These are phyloP conservation scores for Xerocomus amazonicus DNA, from an alignment of 1,284 basidiomycete species.

Conservation along the genomic window DNA sequence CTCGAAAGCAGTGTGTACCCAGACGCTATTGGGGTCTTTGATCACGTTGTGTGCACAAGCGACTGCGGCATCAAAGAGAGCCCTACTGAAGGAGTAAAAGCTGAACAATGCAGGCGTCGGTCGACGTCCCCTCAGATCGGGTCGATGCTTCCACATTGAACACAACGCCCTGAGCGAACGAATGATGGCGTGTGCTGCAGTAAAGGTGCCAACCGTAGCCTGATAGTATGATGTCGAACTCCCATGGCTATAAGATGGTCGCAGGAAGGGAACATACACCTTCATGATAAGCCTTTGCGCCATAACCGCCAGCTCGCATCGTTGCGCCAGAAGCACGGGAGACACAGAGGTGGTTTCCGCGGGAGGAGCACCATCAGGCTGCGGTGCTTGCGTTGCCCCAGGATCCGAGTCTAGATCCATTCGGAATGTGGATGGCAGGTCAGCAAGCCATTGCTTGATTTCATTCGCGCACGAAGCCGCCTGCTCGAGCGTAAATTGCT, in stretches of 20 bases:
- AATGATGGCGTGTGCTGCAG: constrained; percentile 59
- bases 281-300: constrained; percentile 60
- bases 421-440: constrained; percentile 45
- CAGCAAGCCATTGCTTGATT: constrained; percentile 49
- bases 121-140: constrained; percentile 22
- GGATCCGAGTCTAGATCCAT: constrained; percentile 35
- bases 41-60: constrained; percentile 58
- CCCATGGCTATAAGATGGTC: constrained; percentile 26
- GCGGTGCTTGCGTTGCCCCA: constrained; percentile 11
- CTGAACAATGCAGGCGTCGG: constrained; percentile 45
- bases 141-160: constrained; percentile 36
- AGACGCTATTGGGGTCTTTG: constrained; percentile 46
- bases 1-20: constrained; percentile 46
- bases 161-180: constrained; percentile 45
- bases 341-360: constrained; percentile 23
- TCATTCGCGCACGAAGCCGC: constrained; percentile 55
- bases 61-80: constrained; percentile 60
- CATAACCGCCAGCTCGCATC: constrained; percentile 56
- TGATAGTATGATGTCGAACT: constrained; percentile 37
- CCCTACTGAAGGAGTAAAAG: constrained; percentile 57
- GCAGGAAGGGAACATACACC: constrained; percentile 64
- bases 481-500: constrained; percentile 50
- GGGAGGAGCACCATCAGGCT: constrained; percentile 6
- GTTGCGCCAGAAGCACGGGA: constrained; percentile 42
- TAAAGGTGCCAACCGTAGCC: constrained; percentile 53